These are phyloP conservation scores for Metschnikowia vanudenii DNA, from an alignment of 805 yeast genomes.

Conservation along the genomic window DNA sequence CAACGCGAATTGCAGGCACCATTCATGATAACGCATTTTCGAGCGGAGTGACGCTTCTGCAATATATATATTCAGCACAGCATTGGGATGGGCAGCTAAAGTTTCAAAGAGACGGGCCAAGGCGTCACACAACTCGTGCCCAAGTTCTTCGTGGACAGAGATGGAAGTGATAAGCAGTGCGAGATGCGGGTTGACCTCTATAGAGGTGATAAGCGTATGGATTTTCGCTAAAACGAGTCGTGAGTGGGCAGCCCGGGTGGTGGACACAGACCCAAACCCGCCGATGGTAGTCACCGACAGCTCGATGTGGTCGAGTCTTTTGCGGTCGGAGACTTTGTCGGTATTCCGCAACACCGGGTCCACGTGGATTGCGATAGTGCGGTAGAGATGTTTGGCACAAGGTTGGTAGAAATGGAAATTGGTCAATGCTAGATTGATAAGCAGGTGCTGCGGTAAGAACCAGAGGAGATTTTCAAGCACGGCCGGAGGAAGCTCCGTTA, in stretches of 20 bases:
- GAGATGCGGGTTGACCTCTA: conserved; percentile 35
- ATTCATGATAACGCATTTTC: conserved; percentile 7
- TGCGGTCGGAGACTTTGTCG: conserved; percentile 2
- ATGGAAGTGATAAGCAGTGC: conserved; percentile 13
- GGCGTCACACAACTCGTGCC: neutral
- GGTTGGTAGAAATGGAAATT: conserved; percentile 37
- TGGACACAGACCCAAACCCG: conserved; percentile 23
- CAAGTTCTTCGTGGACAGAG: conserved; percentile 5
- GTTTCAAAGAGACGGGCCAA: conserved; percentile 7
- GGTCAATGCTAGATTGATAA: conserved; percentile 33
- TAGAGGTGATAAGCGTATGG: conserved; percentile 37
- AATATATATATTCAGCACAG: conserved; percentile 20
- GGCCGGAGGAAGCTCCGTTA: conserved; percentile 14
- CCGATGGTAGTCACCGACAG: conserved; percentile 25
- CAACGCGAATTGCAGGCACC: conserved; percentile 16
- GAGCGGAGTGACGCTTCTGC: conserved; percentile 15
- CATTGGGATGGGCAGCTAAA: conserved; percentile 7
- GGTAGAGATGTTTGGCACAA: conserved; percentile 30
- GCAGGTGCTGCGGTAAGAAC: conserved; percentile 32
- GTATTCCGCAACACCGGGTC: conserved; percentile 20
- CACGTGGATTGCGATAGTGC: conserved; percentile 23
- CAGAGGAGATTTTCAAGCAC: conserved; percentile 16
- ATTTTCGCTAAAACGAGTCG: conserved; percentile 37
- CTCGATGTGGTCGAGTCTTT: conserved; percentile 23
- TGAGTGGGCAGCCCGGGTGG: conserved; percentile 21